These are phyloP conservation scores for Zarea fungicola DNA, from an alignment of 2,329 filamentous ascomycete species.

Conservation along the genomic window DNA sequence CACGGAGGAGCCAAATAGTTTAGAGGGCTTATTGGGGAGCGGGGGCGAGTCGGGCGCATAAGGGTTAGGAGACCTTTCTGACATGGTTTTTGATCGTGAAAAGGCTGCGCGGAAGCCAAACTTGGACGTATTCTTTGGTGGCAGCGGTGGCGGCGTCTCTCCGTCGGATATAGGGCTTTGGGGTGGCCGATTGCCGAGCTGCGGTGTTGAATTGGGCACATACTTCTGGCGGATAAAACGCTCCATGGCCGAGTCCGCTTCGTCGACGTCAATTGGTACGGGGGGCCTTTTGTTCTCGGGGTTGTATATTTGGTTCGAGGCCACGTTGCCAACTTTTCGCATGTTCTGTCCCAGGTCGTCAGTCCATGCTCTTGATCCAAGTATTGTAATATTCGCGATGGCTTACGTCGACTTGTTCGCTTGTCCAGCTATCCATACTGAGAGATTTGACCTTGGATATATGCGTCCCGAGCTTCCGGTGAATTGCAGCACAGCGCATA, in stretches of 20 bases:
- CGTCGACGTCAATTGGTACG: constrained; percentile 84
- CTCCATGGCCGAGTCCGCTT: constrained; percentile 92
- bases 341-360: constrained; percentile 60
- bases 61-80: constrained; percentile 35
- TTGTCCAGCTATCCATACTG: constrained; percentile 97
- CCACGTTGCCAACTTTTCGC: constrained; percentile 82
- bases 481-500: constrained; percentile 92
- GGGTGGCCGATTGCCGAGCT: constrained; percentile 32
- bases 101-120: constrained; percentile 55
- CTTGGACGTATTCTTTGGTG: constrained; percentile 61
- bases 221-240: constrained; percentile 95
- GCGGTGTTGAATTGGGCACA: constrained; percentile 49
- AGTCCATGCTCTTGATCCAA: background rate
- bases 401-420: constrained; percentile 90
- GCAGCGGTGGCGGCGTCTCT: constrained; percentile 53
- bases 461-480: constrained; percentile 95
- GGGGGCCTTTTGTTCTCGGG: constrained; percentile 76
- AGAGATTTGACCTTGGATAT: constrained; percentile 98
- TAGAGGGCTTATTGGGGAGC: constrained; percentile 59
- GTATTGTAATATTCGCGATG: background rate
- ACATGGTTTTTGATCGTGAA: constrained; percentile 59
- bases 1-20: constrained; percentile 64
- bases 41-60: constrained; percentile 30
- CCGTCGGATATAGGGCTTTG: constrained; percentile 51
- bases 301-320: constrained; percentile 87